Evolutionary conservation across 345 rosid genomes (phyloP), one percentile per base, ranked within the genome.

Genomic region (Gossypium ekmanianum): DNA sequence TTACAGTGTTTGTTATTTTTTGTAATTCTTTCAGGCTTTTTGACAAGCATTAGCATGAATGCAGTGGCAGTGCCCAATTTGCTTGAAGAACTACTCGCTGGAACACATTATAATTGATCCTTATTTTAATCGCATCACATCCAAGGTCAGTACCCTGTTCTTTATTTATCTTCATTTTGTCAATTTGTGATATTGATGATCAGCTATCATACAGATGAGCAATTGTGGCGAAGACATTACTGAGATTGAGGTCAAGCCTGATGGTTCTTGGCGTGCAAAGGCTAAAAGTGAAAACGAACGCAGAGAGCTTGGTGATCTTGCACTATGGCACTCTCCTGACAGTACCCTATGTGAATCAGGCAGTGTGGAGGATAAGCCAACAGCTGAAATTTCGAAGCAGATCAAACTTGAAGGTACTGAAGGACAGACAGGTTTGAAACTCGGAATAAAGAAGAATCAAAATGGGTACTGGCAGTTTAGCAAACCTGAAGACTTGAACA

Each of bases 1-100:
- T 11, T 50, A 18, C 59, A 34, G 61, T 54, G 47, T 17, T 45
- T 14, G 17, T 34, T 24, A 3, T 58, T 2, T 1, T 51, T n/a
- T 52, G 3, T 11, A 39, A 10, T 1, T 51, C 4, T 79, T 47
- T 24, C 7, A 2, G 29, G 47, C 57, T 59, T 75, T 34, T 75
- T 67, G 71, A 66, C 77, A 61, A 76, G 79, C 68, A 52, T 62
- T 80, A 80, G 71, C 63, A 62, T 72, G 61, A 75, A 52, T 82
- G 79, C 94, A 95, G 99, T 95, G 99, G 99, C 99, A 95, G 81
- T 95, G 98, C 79, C 99, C 99, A 29, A 80, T 88, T 80, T 93
- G 99, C 81, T 84, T 93, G 77, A 93, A 84, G 85, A 95, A 95
- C 88, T 92, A 93, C 77, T 87, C 98, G n/a, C 79, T 91, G 87